Conservation (phyloP, 306 rosid species). For the Trichosanthes cucumerina region DNA sequence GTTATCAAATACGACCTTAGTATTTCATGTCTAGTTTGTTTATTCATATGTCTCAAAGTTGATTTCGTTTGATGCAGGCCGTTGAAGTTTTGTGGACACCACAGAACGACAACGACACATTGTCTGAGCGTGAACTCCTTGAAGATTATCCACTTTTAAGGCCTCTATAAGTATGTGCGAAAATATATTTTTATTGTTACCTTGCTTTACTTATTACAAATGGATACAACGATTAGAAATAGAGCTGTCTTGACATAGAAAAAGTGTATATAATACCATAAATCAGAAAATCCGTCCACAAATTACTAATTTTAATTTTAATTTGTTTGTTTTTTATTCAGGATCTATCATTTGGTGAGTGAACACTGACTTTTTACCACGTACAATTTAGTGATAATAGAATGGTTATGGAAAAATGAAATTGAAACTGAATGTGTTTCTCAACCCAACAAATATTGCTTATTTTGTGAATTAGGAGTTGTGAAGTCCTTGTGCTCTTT, state of each 20-base stretch:
- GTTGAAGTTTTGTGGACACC: conserved; percentile 99
- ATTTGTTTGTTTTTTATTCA: not conserved
- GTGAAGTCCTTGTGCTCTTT: no score
- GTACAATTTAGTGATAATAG: not conserved
- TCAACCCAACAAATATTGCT: not conserved
- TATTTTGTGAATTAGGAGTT: no score
- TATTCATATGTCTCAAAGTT: not conserved
- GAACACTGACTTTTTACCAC: not conserved
- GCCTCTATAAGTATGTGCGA: conserved; percentile 42
- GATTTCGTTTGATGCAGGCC: conserved; percentile 39
- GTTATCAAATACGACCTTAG: no score
- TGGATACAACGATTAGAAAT: not conserved
- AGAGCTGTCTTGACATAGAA: not conserved
- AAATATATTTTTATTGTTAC: not conserved
- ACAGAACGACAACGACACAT: conserved; percentile 88
- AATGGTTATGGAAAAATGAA: not conserved
- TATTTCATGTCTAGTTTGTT: not conserved
- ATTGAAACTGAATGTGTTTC: not conserved
- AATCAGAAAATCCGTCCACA: not conserved
- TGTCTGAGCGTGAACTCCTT: conserved; percentile 86
- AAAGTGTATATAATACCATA: not conserved
- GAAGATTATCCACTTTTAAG: conserved; percentile 96
- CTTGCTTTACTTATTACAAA: not conserved
- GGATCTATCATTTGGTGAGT: not conserved
- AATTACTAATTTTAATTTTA: not conserved